phyloP scores from a whole-genome alignment of 1,139 yeast genomes.

The Candida tunisiensis region DNA sequence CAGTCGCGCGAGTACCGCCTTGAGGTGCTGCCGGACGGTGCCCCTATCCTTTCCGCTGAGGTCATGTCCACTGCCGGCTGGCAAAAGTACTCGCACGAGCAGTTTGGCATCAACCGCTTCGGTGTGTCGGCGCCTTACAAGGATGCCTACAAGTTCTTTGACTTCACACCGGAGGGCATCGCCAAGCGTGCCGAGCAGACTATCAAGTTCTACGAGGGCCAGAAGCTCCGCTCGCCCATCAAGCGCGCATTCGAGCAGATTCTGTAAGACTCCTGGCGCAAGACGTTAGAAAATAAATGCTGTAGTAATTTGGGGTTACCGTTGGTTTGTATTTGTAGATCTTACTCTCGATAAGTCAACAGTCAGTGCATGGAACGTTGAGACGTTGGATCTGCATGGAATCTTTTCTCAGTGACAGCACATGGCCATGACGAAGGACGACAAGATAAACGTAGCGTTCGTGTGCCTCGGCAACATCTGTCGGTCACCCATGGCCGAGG shows the following conservation, averaged over 20 bases:
- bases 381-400: no score
- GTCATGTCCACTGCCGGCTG: constrained; percentile 88
- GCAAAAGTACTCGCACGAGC: constrained; percentile 93
- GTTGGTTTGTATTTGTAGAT: no score
- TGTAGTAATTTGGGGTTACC: no score
- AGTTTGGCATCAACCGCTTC: constrained; percentile 88
- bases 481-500: constrained; percentile 98
- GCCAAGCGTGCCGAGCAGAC: constrained; percentile 76
- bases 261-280: background rate
- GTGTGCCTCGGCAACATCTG: constrained; percentile 91
- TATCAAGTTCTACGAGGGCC: constrained; percentile 71
- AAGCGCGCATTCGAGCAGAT: constrained; percentile 41
- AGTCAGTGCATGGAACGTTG: no score
- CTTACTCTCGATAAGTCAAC: no score
- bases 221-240: constrained; percentile 57
- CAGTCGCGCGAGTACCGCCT: constrained; percentile 70
- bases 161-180: constrained; percentile 87
- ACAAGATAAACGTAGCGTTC: constrained; percentile 49
- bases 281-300: no score
- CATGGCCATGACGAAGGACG: background rate
- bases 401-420: no score
- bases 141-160: constrained; percentile 72
- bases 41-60: constrained; percentile 89
- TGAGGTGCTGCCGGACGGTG: constrained; percentile 85
- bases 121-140: constrained; percentile 95